Conservation (phyloP, 108 stramenopile species). For the Thalassiosira profunda region DNA sequence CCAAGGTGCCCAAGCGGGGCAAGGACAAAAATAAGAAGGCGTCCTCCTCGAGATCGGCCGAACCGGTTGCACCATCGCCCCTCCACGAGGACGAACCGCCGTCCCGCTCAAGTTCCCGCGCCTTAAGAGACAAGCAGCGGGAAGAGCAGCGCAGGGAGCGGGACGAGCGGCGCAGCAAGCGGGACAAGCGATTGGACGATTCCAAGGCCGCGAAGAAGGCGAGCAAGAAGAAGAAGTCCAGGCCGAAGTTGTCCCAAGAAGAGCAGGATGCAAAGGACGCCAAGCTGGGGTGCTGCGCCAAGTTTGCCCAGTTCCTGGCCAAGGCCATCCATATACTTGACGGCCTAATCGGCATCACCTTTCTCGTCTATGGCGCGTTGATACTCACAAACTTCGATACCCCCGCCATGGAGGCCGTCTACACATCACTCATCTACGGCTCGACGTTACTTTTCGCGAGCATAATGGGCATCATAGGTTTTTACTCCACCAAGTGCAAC, state of each 20-base stretch:
- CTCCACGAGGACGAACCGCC: too few relatives aligned
- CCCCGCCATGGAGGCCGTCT: slow-evolving; percentile 28
- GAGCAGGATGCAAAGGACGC: slow-evolving; percentile 25
- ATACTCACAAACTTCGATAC: slow-evolving; percentile 15
- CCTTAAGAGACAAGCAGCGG: too few relatives aligned
- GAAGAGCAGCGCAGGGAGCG: too few relatives aligned
- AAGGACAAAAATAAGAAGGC: too few relatives aligned
- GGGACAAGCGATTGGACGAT: too few relatives aligned
- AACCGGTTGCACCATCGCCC: too few relatives aligned
- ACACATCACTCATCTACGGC: slow-evolving; percentile 20
- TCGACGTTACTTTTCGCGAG: slow-evolving; percentile 6
- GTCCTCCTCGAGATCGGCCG: too few relatives aligned
- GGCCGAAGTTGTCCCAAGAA: slow-evolving; percentile 15
- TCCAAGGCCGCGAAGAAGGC: too few relatives aligned
- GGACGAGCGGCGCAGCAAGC: too few relatives aligned
- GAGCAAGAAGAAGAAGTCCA: too few relatives aligned
- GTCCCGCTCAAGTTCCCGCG: too few relatives aligned
- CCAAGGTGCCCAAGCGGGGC: too few relatives aligned
- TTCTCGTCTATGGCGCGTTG: slow-evolving; percentile 22
- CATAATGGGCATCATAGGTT: slow-evolving; percentile 35
- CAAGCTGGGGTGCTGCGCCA: slow-evolving; percentile 26
- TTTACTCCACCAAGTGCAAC: slow-evolving; percentile 18
- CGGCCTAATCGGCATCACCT: slow-evolving; percentile 13
- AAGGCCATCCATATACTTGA: slow-evolving; percentile 32
- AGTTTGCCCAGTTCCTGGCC: slow-evolving; percentile 19